These are phyloP conservation scores for Exutisphaerella laricina DNA, from an alignment of 2,329 filamentous ascomycete species.

Conservation along the genomic window DNA sequence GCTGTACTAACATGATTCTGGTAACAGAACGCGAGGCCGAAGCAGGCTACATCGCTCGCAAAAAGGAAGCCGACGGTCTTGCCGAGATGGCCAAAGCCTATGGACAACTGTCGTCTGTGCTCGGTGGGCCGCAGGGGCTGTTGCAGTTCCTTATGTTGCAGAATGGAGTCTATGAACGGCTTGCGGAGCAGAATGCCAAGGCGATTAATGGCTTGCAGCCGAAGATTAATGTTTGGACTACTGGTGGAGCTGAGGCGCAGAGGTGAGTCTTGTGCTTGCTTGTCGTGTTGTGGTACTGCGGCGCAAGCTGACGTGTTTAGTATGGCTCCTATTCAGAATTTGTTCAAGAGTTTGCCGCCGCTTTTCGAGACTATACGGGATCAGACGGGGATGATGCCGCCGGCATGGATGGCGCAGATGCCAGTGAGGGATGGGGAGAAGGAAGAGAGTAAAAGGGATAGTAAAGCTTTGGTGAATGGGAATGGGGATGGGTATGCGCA, in stretches of 20 bases:
- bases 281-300: slow-evolving; percentile 48
- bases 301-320: slow-evolving; percentile 41
- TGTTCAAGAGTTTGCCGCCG: slow-evolving; percentile 79
- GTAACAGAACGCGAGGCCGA: slow-evolving; percentile 36
- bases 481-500: background rate
- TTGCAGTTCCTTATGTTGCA: slow-evolving; percentile 86
- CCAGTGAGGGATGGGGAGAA: slow-evolving; percentile 29
- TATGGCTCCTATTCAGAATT: slow-evolving; percentile 55
- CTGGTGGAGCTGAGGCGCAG: slow-evolving; percentile 51
- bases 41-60: slow-evolving; percentile 53
- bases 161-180: slow-evolving; percentile 68
- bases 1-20: too few relatives aligned
- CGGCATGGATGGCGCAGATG: slow-evolving; percentile 61
- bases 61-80: slow-evolving; percentile 73
- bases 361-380: slow-evolving; percentile 81
- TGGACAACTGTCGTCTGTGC: slow-evolving; percentile 61
- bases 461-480: slow-evolving; percentile 18
- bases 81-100: slow-evolving; percentile 77
- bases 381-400: slow-evolving; percentile 76
- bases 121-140: slow-evolving; percentile 72
- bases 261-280: slow-evolving; percentile 15
- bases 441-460: slow-evolving; percentile 1
- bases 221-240: slow-evolving; percentile 91
- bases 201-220: slow-evolving; percentile 73
- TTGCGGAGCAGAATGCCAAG: slow-evolving; percentile 70